Conservation (phyloP, 495 filamentous ascomycete genomes). For the Opeltia flavorubescens region DNA sequence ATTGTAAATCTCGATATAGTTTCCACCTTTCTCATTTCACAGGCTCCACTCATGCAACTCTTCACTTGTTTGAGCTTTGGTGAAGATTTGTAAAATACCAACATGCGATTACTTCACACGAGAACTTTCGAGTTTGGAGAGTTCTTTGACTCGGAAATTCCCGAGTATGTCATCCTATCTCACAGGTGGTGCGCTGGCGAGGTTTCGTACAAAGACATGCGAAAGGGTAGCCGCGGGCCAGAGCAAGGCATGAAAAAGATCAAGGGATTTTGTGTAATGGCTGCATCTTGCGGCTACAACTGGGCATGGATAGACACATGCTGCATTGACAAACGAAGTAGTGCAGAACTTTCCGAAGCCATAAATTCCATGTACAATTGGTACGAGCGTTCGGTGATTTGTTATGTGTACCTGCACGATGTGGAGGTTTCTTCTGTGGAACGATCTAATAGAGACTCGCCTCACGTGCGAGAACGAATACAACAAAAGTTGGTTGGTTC, state of each 20-base stretch:
- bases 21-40: too few relatives aligned
- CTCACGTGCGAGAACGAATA: neutral
- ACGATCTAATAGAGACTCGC: neutral
- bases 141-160: too few relatives aligned
- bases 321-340: conserved; percentile 22
- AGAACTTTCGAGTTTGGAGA: too few relatives aligned
- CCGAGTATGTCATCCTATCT: conserved; percentile 11
- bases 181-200: conserved; percentile 12
- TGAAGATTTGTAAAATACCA: too few relatives aligned
- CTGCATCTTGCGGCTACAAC: conserved; percentile 2
- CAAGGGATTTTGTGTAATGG: conserved; percentile 6
- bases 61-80: too few relatives aligned
- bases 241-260: conserved; percentile 17
- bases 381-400: conserved; percentile 19
- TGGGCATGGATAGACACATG: conserved; percentile 21
- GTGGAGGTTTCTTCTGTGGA: neutral
- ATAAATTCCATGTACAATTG: conserved; percentile 31
- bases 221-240: neutral
- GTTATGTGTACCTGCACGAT: conserved; percentile 21
- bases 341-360: conserved; percentile 19
- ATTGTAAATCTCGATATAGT: too few relatives aligned
- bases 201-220: conserved; percentile 11
- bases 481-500: neutral
- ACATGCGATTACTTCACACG: too few relatives aligned
- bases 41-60: too few relatives aligned